Percentiles rank a stretch among this genome's conserved stretches.
These are phyloP conservation scores for Exophiala xenobiotica DNA, from an alignment of 2,329 filamentous ascomycete genomes.

Conservation along the genomic window DNA sequence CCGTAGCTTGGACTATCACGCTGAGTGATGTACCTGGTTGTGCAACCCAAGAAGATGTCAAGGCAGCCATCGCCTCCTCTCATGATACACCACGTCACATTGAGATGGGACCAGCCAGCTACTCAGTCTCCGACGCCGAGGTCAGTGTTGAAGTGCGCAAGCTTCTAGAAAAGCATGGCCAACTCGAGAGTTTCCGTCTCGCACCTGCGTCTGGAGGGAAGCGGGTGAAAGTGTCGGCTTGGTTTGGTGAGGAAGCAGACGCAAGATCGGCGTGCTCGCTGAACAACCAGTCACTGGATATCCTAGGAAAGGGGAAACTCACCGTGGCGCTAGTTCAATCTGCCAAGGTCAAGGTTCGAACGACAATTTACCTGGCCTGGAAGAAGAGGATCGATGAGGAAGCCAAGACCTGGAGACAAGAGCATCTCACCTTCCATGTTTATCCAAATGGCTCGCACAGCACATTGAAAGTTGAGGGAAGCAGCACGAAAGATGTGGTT, in stretches of 20 bases:
- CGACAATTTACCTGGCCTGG: constrained; percentile 37
- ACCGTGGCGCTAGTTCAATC: constrained; percentile 34
- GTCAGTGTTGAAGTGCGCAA: constrained; percentile 25
- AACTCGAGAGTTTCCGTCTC: constrained; percentile 39
- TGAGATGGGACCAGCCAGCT: constrained; percentile 22
- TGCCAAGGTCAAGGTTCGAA: constrained; percentile 1
- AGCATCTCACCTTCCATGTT: constrained; percentile 32
- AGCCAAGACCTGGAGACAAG: constrained; percentile 34
- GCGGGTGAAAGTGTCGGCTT: constrained; percentile 42
- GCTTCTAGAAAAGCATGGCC: constrained; percentile 34
- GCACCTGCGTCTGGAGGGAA: constrained; percentile 32
- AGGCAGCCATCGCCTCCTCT: constrained; percentile 11
- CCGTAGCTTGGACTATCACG: constrained; percentile 28
- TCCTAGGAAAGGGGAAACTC: constrained; percentile 36
- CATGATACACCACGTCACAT: constrained; percentile 24
- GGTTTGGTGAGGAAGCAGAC: constrained; percentile 41
- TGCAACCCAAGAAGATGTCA: constrained; percentile 24
- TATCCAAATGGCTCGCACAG: constrained; percentile 28
- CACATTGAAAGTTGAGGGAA: constrained; percentile 43
- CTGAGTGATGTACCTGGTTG: constrained; percentile 27
- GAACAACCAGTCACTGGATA: constrained; percentile 35
- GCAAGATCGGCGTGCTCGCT: constrained; percentile 39
- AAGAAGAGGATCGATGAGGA: constrained; percentile 33
- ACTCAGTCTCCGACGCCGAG: constrained; percentile 18
- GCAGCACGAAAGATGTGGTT: constrained; percentile 1